Evolutionary conservation across 371 early-diverging fungal genomes (phyloP), one percentile per base, ranked within the genome.

Genomic region (Dinochytrium kinnereticum): DNA sequence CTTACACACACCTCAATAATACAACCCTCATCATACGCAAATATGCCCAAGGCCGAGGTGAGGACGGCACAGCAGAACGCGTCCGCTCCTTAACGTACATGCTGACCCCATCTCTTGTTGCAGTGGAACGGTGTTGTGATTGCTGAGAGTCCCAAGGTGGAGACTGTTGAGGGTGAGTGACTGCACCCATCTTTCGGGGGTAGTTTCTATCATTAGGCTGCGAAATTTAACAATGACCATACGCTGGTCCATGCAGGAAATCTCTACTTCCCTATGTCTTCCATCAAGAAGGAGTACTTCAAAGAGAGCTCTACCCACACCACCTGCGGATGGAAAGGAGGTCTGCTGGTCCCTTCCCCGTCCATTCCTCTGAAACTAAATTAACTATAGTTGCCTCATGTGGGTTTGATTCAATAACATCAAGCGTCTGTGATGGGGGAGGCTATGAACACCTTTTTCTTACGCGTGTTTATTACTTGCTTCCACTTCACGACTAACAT

Each of bases 271-370:
- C 82, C 84, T 3, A 39, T 72, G 2, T 28, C 51, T 24, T 65
- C 76, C 37, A 69, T 84, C 66, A 77, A 80, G 64, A 75, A 72
- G 68, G 76, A 80, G 38, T 80, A 73, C 73, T 79, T 81, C 33
- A 76, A 76, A 66, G 68, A 70, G n/a, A 75, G 78, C 13, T 13
- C 31, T 17, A 74, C 72, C 30, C 75, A 76, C 59, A 78, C 80
- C 38, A 66, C 61, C 13, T 84, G 81, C 61, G 71, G 71, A 1
- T 84, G 81, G 84, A 84, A 84, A 69, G 81, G 80, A 17, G 70
- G 68, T 38, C 67, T 59, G 49, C n/a, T n/a, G n/a, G n/a, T n/a
- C n/a, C n/a, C n/a, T n/a, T n/a, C n/a, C 72, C 50, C 37, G 69
- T 38, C 55, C 2, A 13, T 64, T 59, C 19, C 37, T 44, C 5